Evolutionary conservation across 2,329 filamentous ascomycete genomes (phyloP), one percentile per base, ranked within the genome.

Genomic region (Endoconidiophora polonica): DNA sequence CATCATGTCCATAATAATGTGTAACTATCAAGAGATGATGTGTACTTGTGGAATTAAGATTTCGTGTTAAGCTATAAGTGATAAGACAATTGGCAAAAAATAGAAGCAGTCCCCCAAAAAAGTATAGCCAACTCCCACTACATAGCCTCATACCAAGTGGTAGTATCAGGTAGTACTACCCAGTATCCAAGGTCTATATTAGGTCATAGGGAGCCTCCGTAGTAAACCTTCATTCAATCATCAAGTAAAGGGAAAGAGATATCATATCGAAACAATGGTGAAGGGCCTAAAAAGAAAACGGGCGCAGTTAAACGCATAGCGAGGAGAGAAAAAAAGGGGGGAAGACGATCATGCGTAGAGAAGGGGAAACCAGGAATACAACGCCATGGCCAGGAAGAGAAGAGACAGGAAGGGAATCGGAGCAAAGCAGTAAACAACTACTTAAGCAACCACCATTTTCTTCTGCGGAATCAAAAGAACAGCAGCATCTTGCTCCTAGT

Each of bases 321-420:
- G 20, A 26, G 20, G 24, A 24, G 38, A 23, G 14, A 24, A 24
- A 37, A 18, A 24, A 42, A 18, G 16, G 16, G 16, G 16, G 41
- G 16, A 46, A 33, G 16, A 50, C n/a, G 38, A 36, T 23, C 48
- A 52, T 40, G 42, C 7, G 23, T 50, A 46, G 48, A 43, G 22
- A 48, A 49, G 43, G 22, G 37, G 39, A 46, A 54, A 48, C 45
- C 45, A 46, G 42, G 33, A 49, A 49, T 24, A 49, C 33, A 53
- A 54, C 48, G 42, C 52, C 52, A 51, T 43, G 22, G 22, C 29
- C 44, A 24, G 40, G 26, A 26, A 52, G 18, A 53, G 49, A 44
- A 36, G 38, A 49, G 22, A 48, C 48, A 54, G 45, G 40, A 44
- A 45, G 44, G 38, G 44, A 48, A 47, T 46, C 52, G 48, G 38